phyloP scores from a whole-genome alignment of 2,329 filamentous ascomycete genomes.

The Ambrosiella cleistominuta region DNA sequence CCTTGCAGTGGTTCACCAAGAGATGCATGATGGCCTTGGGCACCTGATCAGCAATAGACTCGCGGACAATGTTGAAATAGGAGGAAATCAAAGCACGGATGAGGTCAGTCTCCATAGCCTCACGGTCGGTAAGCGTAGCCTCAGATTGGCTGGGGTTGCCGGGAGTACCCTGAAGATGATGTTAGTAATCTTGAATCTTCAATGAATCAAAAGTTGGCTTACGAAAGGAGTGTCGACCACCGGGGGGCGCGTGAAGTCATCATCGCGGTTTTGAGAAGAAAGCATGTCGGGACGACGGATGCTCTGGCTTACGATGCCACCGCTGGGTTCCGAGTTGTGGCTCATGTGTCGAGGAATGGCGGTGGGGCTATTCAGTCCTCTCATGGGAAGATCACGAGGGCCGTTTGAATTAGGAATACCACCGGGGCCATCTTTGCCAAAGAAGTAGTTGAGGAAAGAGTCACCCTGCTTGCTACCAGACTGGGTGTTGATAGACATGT shows the following conservation, averaged over 20 bases:
- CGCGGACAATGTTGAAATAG: conserved; percentile 97
- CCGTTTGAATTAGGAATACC: conserved; percentile 17
- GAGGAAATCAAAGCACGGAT: conserved; percentile 93
- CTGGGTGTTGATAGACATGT: conserved; percentile 50
- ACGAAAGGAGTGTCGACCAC: conserved; percentile 36
- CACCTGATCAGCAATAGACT: conserved; percentile 96
- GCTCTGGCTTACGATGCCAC: conserved; percentile 50
- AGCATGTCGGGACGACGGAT: conserved; percentile 51
- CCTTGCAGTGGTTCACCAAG: conserved; percentile 94
- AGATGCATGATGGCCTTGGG: conserved; percentile 98
- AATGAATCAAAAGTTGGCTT: conserved; percentile 22
- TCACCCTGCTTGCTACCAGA: conserved; percentile 50
- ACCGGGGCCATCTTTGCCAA: conserved; percentile 65
- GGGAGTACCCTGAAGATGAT: conserved; percentile 2
- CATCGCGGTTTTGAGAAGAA: conserved; percentile 24
- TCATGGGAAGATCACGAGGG: conserved; percentile 11
- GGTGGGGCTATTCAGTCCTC: conserved; percentile 10
- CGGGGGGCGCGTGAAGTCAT: conserved; percentile 23
- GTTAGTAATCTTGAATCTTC: conserved; percentile 5
- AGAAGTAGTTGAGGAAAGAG: conserved; percentile 97
- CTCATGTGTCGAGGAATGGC: conserved; percentile 45
- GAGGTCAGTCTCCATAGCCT: conserved; percentile 92
- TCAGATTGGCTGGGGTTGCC: conserved; percentile 26
- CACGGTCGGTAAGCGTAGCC: conserved; percentile 81
- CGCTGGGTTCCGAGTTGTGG: conserved; percentile 58